Base-by-base conservation (phyloP, 768 basidiomycete genomes). In the Psilocybe tampanensis region DNA sequence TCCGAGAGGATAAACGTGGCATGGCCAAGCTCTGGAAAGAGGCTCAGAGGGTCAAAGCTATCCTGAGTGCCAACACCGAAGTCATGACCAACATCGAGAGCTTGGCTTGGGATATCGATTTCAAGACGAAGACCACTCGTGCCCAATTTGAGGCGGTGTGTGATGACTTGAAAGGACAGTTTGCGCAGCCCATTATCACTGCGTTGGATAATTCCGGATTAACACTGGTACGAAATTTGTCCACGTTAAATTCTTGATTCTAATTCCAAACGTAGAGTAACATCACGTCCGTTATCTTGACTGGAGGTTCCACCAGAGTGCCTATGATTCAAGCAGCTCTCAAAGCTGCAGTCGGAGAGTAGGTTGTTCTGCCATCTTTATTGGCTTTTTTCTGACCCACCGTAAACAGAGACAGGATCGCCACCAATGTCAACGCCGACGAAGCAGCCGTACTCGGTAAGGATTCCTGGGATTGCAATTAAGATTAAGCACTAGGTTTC, bases 1-100 rank as follows among this genome's bases (percentile, higher is more conserved):
- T 94, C 34, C 81, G 84, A 24, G 76, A 78, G 61, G 92, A 95
- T 66, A 85, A 86, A 68, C 81, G 86, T 54, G 95, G 89, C 1
- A 90, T 97, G 88, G 90, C 92, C 4, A 96, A 95, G 72, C 75
- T 98, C 6, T 90, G 92, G 85, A 96, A 95, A 70, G 97, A 99
- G 72, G 93, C 96, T 1, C 85, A 83, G 17, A 83, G 95, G 57
- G 83, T 98, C 64, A 99, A 98, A 76, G 80, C 86, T 8, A 90
- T 99, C 61, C 74, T 99, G 58, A 97, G 94, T 70, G 97, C 96
- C 34, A 99, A 99, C 67, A 77, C 79, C 13, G 95, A 96, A 29
- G 89, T 89, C 7, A 76, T 73, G 36, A 82, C 91, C 3, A 80
- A 92, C 85, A 85, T 98, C 23, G 97, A 99, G 74, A 93, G 92